Base-by-base conservation (phyloP, 2,329 filamentous ascomycete species). In the Calycina marina region DNA sequence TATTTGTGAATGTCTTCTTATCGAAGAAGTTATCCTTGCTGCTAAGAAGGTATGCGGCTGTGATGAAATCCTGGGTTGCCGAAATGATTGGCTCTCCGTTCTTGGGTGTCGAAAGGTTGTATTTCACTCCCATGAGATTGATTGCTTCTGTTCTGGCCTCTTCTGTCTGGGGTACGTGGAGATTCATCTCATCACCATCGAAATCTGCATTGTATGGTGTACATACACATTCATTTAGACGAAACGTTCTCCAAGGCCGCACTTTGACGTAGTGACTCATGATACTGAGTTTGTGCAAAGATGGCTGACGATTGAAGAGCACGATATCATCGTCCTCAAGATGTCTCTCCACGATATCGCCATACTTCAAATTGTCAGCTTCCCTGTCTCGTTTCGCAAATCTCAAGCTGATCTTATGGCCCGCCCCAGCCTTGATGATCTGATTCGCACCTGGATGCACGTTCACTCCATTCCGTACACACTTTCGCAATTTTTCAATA, bases 11-110 rank as follows among this genome's bases (percentile, higher is more conserved):
- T 0, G 80, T 77, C 46, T 78, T 79, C 32, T 88, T 75, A 47
- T 93, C 84, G 49, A 81, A 93, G 57, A 98, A 96, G 35, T 76
- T 72, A 52, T 96, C 88, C 52, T 96, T 96, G 56, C 77, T 81
- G 47, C 84, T 93, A 15, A 96, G 64, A 4, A 96, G 61, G 51
- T 85, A 98, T 0, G 90, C 82, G 4, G 86, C 86, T 15, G 88
- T 96, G 47, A 98, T 96, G 60, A 98, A 98, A 65, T 98, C 90
- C 51, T 98, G 90, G 17, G 93, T 98, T n/a, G 90, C 88, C 12
- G 86, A 85, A 59, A 98, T 96, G 47, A 98, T 93, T 2, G 90
- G 90, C 46, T 93, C 88, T 52, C 90, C 90, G 58, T 96, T 96
- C 57, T 94, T 94, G 1, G 90, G 90, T 0, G 90, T 98, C 3